These are phyloP conservation scores for Plasmodium malariae DNA, from an alignment of 169 alveolate species.

Conservation along the genomic window DNA sequence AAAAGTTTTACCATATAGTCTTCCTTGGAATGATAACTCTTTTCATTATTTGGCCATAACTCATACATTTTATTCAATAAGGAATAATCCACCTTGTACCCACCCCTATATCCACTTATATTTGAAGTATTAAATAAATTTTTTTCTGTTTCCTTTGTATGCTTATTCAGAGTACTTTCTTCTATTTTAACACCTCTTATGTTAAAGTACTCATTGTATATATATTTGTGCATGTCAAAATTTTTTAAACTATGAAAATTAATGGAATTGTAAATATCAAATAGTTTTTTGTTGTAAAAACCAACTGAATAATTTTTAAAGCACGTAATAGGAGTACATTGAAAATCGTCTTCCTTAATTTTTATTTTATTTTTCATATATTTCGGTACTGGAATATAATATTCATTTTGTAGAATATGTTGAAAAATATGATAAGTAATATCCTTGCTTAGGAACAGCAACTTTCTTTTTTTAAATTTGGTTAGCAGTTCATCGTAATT, in stretches of 20 bases:
- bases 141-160: neutral
- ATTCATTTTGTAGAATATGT: slow-evolving; percentile 57
- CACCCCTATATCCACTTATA: slow-evolving; percentile 41
- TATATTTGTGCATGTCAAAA: slow-evolving; percentile 64
- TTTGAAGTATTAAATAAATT: neutral
- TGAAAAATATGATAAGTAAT: slow-evolving; percentile 49
- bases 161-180: neutral
- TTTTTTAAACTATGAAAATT: slow-evolving; percentile 48
- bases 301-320: slow-evolving; percentile 56
- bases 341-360: slow-evolving; percentile 43
- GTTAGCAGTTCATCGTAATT: slow-evolving; percentile 13
- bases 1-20: slow-evolving; percentile 42
- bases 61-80: slow-evolving; percentile 20
- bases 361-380: slow-evolving; percentile 72
- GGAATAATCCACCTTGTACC: slow-evolving; percentile 37
- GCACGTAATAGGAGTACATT: slow-evolving; percentile 45
- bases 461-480: slow-evolving; percentile 26
- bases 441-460: slow-evolving; percentile 54
- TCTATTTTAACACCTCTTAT: neutral
- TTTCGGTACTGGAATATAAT: slow-evolving; percentile 73
- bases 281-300: slow-evolving; percentile 68
- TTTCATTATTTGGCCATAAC: slow-evolving; percentile 38
- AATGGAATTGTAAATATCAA: slow-evolving; percentile 23
- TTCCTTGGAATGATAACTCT: slow-evolving; percentile 11
- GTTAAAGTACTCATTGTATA: slow-evolving; percentile 49